Conservation (phyloP, 345 rosid species). For the Triadica sebifera region DNA sequence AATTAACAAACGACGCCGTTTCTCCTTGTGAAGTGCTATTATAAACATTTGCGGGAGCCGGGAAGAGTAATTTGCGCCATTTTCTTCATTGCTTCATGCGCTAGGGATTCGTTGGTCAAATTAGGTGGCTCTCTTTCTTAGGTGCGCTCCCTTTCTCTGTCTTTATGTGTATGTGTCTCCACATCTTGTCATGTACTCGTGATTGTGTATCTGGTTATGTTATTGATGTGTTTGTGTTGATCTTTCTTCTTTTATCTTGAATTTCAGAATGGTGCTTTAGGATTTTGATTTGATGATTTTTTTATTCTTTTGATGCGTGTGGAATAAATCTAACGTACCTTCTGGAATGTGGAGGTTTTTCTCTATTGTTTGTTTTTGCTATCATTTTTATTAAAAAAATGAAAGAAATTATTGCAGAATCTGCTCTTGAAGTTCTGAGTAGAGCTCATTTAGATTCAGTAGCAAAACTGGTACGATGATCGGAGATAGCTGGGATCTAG, state of each 20-base stretch:
- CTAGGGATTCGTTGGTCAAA: conserved; percentile 7
- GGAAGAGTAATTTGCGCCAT: background rate
- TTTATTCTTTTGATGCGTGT: background rate
- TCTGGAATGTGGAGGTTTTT: background rate
- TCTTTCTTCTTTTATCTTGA: background rate
- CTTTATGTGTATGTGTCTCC: background rate
- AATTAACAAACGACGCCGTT: background rate
- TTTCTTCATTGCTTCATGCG: background rate
- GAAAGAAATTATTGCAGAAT: background rate
- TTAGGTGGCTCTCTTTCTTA: conserved; percentile 7
- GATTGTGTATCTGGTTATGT: background rate
- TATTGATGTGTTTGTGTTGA: background rate
- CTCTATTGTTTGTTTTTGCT: background rate
- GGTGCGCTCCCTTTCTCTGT: conserved; percentile 8
- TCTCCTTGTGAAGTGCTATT: background rate
- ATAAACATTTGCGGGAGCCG: background rate
- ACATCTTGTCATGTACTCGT: background rate
- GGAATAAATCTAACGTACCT: background rate
- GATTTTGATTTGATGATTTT: background rate
- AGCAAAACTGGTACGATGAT: background rate
- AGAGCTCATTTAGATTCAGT: background rate
- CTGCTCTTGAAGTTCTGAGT: background rate
- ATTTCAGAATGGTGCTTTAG: background rate
- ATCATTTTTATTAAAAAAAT: background rate
- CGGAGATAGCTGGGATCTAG: background rate